Evolutionary conservation across 257 asterid genomes (phyloP), one percentile per base, ranked within the genome.

Genomic region (Eucommia ulmoides): DNA sequence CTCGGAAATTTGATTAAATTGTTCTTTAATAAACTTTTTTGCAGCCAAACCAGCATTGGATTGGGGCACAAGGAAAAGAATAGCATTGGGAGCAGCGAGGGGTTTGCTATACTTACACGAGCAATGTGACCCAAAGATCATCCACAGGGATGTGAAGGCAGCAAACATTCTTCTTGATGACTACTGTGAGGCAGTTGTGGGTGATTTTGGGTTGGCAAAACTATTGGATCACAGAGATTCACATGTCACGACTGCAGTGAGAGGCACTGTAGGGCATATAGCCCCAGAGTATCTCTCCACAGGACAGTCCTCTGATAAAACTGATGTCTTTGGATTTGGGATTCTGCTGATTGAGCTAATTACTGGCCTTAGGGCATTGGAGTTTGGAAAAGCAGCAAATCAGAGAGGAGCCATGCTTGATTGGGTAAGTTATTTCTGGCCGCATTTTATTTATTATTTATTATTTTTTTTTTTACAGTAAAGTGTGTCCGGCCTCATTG

Each of bases 131-230:
- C n/a, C n/a, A n/a, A n/a, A n/a, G n/a, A n/a, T 88, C 55, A 89
- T 89, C 26, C 98, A 85, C 66, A 72, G 98, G 54, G 98, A 89
- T n/a, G 98, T 89, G 33, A 89, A 89, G 67, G 98, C 98, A 15
- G 98, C 98, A 23, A 89, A 89, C 51, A 82, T 89, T 67, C n/a
- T n/a, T n/a, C n/a, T n/a, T n/a, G n/a, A n/a, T n/a, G n/a, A n/a
- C n/a, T n/a, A n/a, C n/a, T n/a, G n/a, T n/a, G n/a, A n/a, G n/a
- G n/a, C n/a, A n/a, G n/a, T n/a, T n/a, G n/a, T n/a, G n/a, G n/a
- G n/a, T 59, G 98, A 89, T 67, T 89, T 89, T 22, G 98, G 98
- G 16, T 59, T 89, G 64, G 98, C 98, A 20, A 89, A 89, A 78
- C 96, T 85, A 41, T 76, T 89, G 62, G 96, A 89, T 60, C 98